Evolutionary conservation across 192 early-diverging fungal genomes (phyloP).

Genomic region (Backusella westeae): DNA sequence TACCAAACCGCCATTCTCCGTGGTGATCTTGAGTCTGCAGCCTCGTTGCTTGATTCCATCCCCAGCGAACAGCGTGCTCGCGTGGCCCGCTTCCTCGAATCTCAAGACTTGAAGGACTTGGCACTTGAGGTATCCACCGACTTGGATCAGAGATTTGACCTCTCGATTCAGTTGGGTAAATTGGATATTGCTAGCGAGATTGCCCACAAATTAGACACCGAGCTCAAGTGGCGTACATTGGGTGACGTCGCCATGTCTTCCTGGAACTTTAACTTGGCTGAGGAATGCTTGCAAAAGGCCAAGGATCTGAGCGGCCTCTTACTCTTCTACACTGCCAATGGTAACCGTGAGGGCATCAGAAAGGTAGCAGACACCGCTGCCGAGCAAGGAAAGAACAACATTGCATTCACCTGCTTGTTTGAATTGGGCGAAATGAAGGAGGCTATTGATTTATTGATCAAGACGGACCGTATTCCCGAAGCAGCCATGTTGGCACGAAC

Average conservation of each 20-base stretch:
- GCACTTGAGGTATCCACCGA: constrained; percentile 96
- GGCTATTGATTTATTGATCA: constrained; percentile 84
- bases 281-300: constrained; percentile 85
- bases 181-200: constrained; percentile 85
- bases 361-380: constrained; percentile 73
- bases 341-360: constrained; percentile 75
- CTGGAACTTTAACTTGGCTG: constrained; percentile 93
- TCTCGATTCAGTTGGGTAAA: constrained; percentile 84
- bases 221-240: constrained; percentile 91
- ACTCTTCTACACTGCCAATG: constrained; percentile 86
- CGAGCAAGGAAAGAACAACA: constrained; percentile 82
- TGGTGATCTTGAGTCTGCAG: constrained; percentile 86
- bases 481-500: constrained; percentile 93
- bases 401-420: constrained; percentile 86
- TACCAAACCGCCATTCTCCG: constrained; percentile 98
- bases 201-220: constrained; percentile 80
- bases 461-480: constrained; percentile 89
- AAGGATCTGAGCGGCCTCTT: constrained; percentile 90
- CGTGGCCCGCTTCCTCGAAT: constrained; percentile 94
- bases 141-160: constrained; percentile 93
- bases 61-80: constrained; percentile 85
- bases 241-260: constrained; percentile 84
- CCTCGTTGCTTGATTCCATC: constrained; percentile 77
- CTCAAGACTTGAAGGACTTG: constrained; percentile 87
- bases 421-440: constrained; percentile 72